Conservation (phyloP, 345 rosid species). For the Salix caprea region DNA sequence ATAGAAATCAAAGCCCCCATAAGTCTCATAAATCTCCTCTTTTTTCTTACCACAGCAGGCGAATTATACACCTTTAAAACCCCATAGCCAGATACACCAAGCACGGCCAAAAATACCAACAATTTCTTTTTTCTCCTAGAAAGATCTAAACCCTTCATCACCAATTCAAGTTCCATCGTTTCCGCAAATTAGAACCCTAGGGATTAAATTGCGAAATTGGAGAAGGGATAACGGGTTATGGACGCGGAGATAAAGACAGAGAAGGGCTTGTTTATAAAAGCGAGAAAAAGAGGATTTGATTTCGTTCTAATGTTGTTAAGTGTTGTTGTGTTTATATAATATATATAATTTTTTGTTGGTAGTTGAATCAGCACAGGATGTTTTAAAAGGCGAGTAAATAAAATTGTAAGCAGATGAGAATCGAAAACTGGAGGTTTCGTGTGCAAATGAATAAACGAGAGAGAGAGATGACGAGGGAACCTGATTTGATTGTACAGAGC, state of each 20-base stretch:
- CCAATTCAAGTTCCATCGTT: slow-evolving; percentile 54
- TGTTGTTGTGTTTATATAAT: background rate
- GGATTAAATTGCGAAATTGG: slow-evolving; percentile 2
- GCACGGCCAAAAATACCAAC: slow-evolving; percentile 50
- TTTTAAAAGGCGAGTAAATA: background rate
- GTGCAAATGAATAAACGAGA: background rate
- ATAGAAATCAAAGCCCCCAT: slow-evolving; percentile 55
- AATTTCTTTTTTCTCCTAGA: slow-evolving; percentile 56
- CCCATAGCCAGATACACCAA: slow-evolving; percentile 73
- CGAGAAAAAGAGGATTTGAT: slow-evolving; percentile 18
- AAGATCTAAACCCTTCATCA: slow-evolving; percentile 36
- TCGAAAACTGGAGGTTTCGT: background rate
- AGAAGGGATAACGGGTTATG: background rate
- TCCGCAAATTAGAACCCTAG: background rate
- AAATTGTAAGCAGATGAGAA: no score
- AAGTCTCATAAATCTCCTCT: slow-evolving; percentile 57
- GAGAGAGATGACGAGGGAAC: no score
- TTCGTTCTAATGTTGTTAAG: background rate
- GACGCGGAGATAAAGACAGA: background rate
- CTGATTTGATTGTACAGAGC: no score
- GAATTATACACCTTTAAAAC: slow-evolving; percentile 62
- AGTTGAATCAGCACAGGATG: background rate
- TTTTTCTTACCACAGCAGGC: slow-evolving; percentile 56
- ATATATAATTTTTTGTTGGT: background rate
- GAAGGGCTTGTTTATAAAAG: background rate